Base-by-base conservation (phyloP, 2,329 filamentous ascomycete species). In the Epichloe sylvatica region DNA sequence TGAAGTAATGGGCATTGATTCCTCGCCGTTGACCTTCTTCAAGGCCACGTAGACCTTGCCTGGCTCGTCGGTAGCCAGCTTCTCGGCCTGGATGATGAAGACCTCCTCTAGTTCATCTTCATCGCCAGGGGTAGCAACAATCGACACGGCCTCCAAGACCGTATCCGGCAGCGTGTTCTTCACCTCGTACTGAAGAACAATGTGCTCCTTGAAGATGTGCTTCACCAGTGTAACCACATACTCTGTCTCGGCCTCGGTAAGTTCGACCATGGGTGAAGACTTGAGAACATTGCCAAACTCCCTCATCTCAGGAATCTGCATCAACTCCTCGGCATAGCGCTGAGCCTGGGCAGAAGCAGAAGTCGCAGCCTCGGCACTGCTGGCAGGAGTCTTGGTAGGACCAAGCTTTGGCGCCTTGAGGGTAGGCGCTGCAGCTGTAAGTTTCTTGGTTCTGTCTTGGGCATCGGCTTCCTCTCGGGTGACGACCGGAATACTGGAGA, bases 41-140 rank as follows among this genome's bases (percentile, higher is more conserved):
- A 98, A 96, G 2, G 89, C 89, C 39, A 96, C 92, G 63, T 96
- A 98, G 39, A 97, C 83, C 58, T 89, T 91, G 52, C 92, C 92
- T 0, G 90, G 88, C 65, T 91, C 85, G 62, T 95, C 86, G 2
- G 87, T 86, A 21, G 76, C 71, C 38, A 98, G 79, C 64, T 84
- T 86, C 49, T 90, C 82, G 2, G 86, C 86, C 53, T 88, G 89
- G 49, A 97, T 86, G 62, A 95, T 92, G 65, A 97, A 97, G 43
- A 94, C 86, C 63, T 97, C 91, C 61, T 92, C 87, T 5, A 84
- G 74, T 59, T 86, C 82, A 48, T 92, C 90, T 49, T 92, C 85
- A 37, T 94, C 85, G 1, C 81, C 72, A 4, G 90, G 87, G 0
- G 84, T 83, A 33, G 85, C 85, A 17, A 90, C 77, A 38, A 95